Evolutionary conservation across 768 basidiomycete species (phyloP).

Genomic region (Pulveroboletus sp.): DNA sequence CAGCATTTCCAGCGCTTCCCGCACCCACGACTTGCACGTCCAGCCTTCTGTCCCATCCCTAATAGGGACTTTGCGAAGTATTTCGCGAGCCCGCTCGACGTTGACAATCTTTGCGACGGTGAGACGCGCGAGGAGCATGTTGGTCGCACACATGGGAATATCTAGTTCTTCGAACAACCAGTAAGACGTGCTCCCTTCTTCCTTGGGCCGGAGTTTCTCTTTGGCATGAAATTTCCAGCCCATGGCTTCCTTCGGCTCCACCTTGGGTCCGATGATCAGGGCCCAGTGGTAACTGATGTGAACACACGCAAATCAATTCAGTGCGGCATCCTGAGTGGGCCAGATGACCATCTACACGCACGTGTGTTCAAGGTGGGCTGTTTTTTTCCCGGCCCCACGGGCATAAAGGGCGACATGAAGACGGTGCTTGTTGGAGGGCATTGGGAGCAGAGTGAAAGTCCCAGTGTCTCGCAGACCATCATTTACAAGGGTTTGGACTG

Average conservation of each 20-base stretch:
- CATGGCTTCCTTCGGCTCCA: neutral
- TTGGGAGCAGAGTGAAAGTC: too few species aligned
- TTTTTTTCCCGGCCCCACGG: neutral
- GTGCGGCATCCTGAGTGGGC: neutral
- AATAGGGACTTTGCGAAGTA: neutral
- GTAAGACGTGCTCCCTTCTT: too few species aligned
- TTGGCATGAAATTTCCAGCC: neutral
- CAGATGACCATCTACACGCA: neutral
- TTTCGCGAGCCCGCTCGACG: neutral
- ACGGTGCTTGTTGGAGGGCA: neutral
- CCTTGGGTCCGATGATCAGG: neutral
- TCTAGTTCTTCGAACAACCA: neutral
- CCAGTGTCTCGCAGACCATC: too few species aligned
- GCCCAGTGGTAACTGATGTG: neutral
- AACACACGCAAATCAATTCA: neutral
- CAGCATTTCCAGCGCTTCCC: neutral
- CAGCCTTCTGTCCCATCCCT: neutral
- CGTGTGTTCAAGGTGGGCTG: neutral
- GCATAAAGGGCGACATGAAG: neutral
- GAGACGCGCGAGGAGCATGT: neutral
- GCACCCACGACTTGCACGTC: neutral
- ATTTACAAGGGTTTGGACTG: too few species aligned
- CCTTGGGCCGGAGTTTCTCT: neutral
- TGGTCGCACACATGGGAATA: neutral
- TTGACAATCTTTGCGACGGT: neutral